These are phyloP conservation scores for Mycena crocata DNA, from an alignment of 768 basidiomycete genomes.

Conservation along the genomic window DNA sequence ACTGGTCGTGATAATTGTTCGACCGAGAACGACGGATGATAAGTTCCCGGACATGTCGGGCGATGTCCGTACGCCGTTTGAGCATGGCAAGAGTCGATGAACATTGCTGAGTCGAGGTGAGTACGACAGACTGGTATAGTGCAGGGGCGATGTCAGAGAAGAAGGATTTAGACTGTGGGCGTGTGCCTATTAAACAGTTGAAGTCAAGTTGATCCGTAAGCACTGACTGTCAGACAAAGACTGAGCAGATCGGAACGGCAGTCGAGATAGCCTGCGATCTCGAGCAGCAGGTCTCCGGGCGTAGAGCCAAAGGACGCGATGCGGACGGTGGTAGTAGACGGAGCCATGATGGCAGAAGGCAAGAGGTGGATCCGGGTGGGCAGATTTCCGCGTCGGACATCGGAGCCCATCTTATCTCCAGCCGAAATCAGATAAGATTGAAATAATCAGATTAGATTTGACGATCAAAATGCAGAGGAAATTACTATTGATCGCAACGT, in stretches of 20 bases:
- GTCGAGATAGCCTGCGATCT: slow-evolving; percentile 68
- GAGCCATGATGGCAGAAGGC: slow-evolving; percentile 16
- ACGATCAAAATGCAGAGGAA: too few species aligned
- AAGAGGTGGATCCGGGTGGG: not conserved
- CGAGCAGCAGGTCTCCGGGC: slow-evolving; percentile 75
- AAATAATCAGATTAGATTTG: too few species aligned
- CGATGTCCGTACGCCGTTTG: slow-evolving; percentile 59
- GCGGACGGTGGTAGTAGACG: not conserved
- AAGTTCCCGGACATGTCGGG: slow-evolving; percentile 76
- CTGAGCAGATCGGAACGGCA: slow-evolving; percentile 66
- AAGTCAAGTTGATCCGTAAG: not conserved
- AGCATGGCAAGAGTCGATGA: slow-evolving; percentile 76
- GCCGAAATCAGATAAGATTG: not conserved
- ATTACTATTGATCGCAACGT: too few species aligned
- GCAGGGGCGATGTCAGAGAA: slow-evolving; percentile 64
- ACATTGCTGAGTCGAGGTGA: slow-evolving; percentile 71
- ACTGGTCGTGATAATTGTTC: slow-evolving; percentile 25
- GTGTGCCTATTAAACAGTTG: not conserved
- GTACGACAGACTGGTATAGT: slow-evolving; percentile 69
- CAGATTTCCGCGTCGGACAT: not conserved
- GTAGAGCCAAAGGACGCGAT: slow-evolving; percentile 11
- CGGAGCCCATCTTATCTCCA: not conserved
- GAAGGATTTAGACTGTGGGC: slow-evolving; percentile 64
- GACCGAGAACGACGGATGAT: slow-evolving; percentile 55
- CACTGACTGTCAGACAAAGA: slow-evolving; percentile 69